Conservation (phyloP, 345 rosid genomes). For the Euphorbia tirucalli region DNA sequence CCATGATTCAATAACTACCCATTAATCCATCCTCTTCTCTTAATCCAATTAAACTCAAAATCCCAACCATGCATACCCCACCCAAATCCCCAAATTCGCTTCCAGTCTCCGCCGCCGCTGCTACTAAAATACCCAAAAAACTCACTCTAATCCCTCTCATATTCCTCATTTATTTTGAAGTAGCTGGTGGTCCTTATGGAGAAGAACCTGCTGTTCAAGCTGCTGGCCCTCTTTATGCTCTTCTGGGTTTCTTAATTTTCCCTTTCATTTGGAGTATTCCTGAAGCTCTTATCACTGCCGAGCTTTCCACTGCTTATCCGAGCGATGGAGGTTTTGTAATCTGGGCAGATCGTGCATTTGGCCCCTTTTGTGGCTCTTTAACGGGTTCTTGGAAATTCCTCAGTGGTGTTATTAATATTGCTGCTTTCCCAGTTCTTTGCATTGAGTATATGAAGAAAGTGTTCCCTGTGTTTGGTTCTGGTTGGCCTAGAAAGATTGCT, state of each 20-base stretch:
- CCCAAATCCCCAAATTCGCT: not conserved
- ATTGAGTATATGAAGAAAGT: constrained; percentile 55
- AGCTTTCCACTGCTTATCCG: constrained; percentile 81
- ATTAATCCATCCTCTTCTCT: not conserved
- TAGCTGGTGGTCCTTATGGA: constrained; percentile 84
- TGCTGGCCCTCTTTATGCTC: constrained; percentile 66
- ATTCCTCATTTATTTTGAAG: constrained; percentile 87
- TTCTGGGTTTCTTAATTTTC: constrained; percentile 67
- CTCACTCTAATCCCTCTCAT: constrained; percentile 71
- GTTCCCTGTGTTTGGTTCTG: constrained; percentile 41
- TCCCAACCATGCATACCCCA: not conserved
- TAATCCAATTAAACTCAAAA: not conserved
- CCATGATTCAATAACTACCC: not conserved
- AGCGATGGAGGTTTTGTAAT: constrained; percentile 85
- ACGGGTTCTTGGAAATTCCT: constrained; percentile 84
- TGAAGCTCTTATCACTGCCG: constrained; percentile 85
- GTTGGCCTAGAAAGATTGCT: constrained; percentile 53
- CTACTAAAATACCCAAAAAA: constrained; percentile 32
- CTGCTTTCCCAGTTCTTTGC: constrained; percentile 71
- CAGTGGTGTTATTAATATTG: constrained; percentile 79
- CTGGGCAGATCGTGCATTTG: constrained; percentile 80
- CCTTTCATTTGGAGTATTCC: constrained; percentile 92
- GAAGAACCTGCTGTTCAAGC: constrained; percentile 80
- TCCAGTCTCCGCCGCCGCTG: constrained; percentile 14
- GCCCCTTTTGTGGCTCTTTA: constrained; percentile 63